phyloP scores from a whole-genome alignment of 2,329 filamentous ascomycete genomes.

The Zarea fungicola region DNA sequence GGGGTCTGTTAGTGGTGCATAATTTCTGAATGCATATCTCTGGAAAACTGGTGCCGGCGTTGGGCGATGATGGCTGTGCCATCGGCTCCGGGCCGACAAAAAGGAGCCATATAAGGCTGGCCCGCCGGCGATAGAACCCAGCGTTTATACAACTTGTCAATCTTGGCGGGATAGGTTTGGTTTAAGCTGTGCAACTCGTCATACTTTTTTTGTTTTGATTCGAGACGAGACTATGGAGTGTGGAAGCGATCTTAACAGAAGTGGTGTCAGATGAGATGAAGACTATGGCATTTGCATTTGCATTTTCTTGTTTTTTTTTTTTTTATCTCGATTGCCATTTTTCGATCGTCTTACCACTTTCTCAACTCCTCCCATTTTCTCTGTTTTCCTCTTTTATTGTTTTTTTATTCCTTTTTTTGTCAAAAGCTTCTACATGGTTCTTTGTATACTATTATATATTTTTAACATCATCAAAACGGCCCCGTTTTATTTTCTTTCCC shows the following conservation, averaged over 20 bases:
- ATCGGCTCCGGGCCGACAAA: not conserved
- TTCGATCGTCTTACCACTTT: no score
- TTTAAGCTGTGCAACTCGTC: not conserved
- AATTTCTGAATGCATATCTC: conserved; percentile 3
- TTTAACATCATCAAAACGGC: conserved; percentile 3
- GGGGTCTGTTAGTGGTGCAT: conserved; percentile 4
- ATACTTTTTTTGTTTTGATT: not conserved
- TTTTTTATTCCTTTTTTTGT: not conserved
- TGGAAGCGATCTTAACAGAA: not conserved
- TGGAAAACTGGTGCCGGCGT: not conserved
- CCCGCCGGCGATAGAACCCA: conserved; percentile 4
- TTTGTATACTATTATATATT: conserved; percentile 8
- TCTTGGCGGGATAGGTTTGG: not conserved
- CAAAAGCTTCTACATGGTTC: not conserved
- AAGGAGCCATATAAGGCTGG: not conserved
- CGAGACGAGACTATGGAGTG: not conserved
- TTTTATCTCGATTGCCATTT: not conserved
- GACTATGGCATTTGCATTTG: not conserved
- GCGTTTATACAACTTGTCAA: not conserved
- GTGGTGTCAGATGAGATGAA: not conserved
- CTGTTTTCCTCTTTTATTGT: not conserved
- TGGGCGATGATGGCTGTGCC: not conserved
- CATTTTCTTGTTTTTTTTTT: not conserved
- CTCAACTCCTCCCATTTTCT: not conserved
- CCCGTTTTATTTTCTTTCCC: not conserved